A percentile compares a stretch with the other conserved stretches of the same genome.
Conservation (phyloP, 257 asterid species). For the Scutellaria galericulata region DNA sequence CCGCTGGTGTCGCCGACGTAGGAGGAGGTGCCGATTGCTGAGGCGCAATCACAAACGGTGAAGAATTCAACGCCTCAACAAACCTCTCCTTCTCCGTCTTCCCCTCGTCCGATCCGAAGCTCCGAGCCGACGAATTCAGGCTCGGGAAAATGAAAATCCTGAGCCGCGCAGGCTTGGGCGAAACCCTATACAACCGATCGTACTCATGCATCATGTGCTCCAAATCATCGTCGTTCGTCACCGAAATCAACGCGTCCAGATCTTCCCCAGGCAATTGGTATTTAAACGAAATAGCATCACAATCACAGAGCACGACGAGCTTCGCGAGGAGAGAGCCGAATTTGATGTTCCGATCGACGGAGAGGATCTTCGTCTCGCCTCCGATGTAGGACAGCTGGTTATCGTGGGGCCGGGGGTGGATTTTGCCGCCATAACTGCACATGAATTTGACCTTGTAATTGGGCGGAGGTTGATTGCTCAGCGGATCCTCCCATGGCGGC, state of each 20-base stretch:
- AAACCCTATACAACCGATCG: constrained; percentile 66
- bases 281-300: constrained; percentile 64
- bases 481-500: constrained; percentile 75
- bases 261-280: constrained; percentile 96
- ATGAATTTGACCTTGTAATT: constrained; percentile 73
- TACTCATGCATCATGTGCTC: constrained; percentile 93
- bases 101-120: constrained; percentile 71
- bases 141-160: constrained; percentile 71
- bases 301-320: constrained; percentile 60
- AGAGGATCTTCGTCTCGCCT: constrained; percentile 87
- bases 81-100: constrained; percentile 82
- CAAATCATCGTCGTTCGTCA: constrained; percentile 88
- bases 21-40: constrained; percentile 40
- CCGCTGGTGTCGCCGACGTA: constrained; percentile 33
- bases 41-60: constrained; percentile 57
- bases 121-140: constrained; percentile 45
- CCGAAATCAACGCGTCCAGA: constrained; percentile 89
- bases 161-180: constrained; percentile 75
- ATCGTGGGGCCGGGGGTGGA: constrained; percentile 85
- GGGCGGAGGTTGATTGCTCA: constrained; percentile 43
- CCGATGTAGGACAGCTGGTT: constrained; percentile 81
- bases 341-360: constrained; percentile 73
- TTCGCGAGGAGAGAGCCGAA: constrained; percentile 53
- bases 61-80: constrained; percentile 88
- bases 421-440: constrained; percentile 96